Percentiles rank a stretch among this genome's conserved stretches.
Conservation (phyloP, 768 basidiomycete genomes). For the Tricholoma flavovirens region DNA sequence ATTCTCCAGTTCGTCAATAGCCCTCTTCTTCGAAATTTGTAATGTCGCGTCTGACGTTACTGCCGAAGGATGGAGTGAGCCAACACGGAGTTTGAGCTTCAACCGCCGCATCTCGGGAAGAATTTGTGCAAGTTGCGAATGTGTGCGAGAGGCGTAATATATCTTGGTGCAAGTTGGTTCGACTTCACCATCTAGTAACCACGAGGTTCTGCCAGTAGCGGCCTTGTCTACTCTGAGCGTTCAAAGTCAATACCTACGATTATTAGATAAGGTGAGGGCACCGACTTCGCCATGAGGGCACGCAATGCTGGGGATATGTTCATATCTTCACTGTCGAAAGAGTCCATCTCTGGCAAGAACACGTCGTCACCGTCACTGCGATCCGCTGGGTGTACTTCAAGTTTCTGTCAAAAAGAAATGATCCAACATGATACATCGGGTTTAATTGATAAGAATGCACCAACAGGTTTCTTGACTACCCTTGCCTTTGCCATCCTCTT, state of each 20-base stretch:
- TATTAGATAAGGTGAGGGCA: slow-evolving; percentile 1
- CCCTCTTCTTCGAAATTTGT: slow-evolving; percentile 13
- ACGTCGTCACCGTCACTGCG: slow-evolving; percentile 48
- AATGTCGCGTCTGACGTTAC: background rate
- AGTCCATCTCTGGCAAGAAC: slow-evolving; percentile 65
- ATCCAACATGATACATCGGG: background rate
- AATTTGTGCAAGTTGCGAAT: slow-evolving; percentile 91
- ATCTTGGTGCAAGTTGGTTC: slow-evolving; percentile 74
- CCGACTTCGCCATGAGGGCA: slow-evolving; percentile 73
- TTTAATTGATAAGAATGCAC: slow-evolving; percentile 11
- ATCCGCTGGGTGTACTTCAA: slow-evolving; percentile 6
- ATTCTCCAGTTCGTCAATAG: slow-evolving; percentile 23
- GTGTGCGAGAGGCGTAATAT: slow-evolving; percentile 92
- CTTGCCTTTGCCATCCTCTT: slow-evolving; percentile 48
- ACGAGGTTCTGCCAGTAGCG: slow-evolving; percentile 11
- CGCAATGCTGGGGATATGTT: slow-evolving; percentile 75
- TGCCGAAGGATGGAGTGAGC: slow-evolving; percentile 20
- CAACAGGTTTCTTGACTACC: slow-evolving; percentile 57
- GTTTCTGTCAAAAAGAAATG: slow-evolving; percentile 7
- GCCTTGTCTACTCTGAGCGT: slow-evolving; percentile 28
- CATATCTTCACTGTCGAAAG: slow-evolving; percentile 31
- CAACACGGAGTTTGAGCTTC: slow-evolving; percentile 35
- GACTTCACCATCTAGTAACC: slow-evolving; percentile 23
- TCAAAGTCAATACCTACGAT: background rate
- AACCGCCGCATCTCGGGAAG: slow-evolving; percentile 79